Percentiles rank a stretch among this genome's conserved stretches.
Conservation (phyloP, 371 early-diverging fungal genomes). For the Basidiobolus meristosporus region DNA sequence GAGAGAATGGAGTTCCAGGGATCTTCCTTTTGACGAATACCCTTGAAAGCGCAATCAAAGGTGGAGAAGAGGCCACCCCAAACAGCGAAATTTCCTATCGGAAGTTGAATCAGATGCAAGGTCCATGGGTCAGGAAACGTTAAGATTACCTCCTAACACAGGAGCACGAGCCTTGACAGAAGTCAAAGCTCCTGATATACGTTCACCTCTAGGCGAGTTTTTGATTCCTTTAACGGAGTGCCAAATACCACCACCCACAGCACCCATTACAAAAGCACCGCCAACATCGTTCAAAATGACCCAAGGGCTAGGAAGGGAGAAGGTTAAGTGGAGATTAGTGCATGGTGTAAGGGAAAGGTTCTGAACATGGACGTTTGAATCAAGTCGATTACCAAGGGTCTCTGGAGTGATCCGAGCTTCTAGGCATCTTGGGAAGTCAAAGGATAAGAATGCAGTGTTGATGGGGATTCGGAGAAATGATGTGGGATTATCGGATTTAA, state of each 20-base stretch:
- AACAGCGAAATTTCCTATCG: slow-evolving; percentile 94
- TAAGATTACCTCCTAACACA: slow-evolving; percentile 67
- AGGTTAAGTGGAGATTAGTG: not conserved
- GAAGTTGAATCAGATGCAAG: slow-evolving; percentile 86
- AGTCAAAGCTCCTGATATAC: slow-evolving; percentile 65
- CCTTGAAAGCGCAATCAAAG: slow-evolving; percentile 84
- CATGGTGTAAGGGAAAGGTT: not conserved
- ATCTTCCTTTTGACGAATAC: slow-evolving; percentile 88
- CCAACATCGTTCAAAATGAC: slow-evolving; percentile 91
- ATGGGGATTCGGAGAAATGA: too few relatives aligned
- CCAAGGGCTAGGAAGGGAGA: slow-evolving; percentile 65
- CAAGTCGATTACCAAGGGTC: not conserved
- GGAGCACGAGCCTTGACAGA: slow-evolving; percentile 56
- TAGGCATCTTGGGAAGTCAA: too few relatives aligned
- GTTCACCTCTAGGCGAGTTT: slow-evolving; percentile 83
- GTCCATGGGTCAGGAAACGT: slow-evolving; percentile 69
- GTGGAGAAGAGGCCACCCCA: slow-evolving; percentile 95
- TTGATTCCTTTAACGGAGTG: slow-evolving; percentile 92
- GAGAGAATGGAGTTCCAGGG: slow-evolving; percentile 84
- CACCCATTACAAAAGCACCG: slow-evolving; percentile 93
- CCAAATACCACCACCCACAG: slow-evolving; percentile 89
- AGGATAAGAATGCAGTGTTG: too few relatives aligned
- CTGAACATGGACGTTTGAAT: not conserved
- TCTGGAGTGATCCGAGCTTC: not conserved
- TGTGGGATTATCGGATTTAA: too few relatives aligned